phyloP scores from a whole-genome alignment of 1,139 yeast genomes.

The Waltiozyma sp. region DNA sequence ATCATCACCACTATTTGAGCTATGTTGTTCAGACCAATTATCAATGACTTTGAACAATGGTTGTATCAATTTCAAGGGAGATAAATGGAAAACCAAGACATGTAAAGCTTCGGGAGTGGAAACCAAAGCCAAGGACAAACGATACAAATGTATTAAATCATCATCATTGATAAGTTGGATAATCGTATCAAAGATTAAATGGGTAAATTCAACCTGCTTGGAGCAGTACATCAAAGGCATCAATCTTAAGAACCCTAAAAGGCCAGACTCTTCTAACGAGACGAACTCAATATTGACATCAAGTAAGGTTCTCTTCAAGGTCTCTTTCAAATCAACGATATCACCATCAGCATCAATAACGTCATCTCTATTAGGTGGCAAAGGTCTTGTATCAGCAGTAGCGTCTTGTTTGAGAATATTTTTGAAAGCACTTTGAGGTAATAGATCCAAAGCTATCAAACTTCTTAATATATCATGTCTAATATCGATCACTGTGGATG shows the following conservation, averaged over 20 bases:
- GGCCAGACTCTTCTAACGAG: constrained; percentile 39
- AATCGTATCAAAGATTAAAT: constrained; percentile 25
- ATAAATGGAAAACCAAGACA: constrained; percentile 24
- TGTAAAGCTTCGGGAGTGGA: constrained; percentile 32
- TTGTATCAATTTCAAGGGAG: constrained; percentile 16
- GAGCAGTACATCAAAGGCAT: constrained; percentile 31
- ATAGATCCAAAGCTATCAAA: constrained; percentile 33
- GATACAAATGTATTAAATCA: constrained; percentile 34
- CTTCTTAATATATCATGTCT: constrained; percentile 47
- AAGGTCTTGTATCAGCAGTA: constrained; percentile 22
- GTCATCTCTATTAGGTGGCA: constrained; percentile 22
- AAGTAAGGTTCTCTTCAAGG: constrained; percentile 17
- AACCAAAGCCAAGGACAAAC: constrained; percentile 37
- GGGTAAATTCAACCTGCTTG: constrained; percentile 30
- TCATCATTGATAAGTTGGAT: constrained; percentile 30
- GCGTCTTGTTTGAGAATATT: constrained; percentile 36
- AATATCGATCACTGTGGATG: constrained; percentile 36
- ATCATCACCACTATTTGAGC: constrained; percentile 2
- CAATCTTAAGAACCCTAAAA: constrained; percentile 28
- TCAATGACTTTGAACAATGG: constrained; percentile 26
- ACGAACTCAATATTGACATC: constrained; percentile 43
- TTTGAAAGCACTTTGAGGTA: constrained; percentile 31
- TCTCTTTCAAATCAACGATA: constrained; percentile 9
- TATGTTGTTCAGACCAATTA: constrained; percentile 14
- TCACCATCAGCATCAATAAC: constrained; percentile 15